Percentiles rank a stretch among this genome's conserved stretches.
Conservation (phyloP, 768 basidiomycete genomes). For the Zangia roseola region DNA sequence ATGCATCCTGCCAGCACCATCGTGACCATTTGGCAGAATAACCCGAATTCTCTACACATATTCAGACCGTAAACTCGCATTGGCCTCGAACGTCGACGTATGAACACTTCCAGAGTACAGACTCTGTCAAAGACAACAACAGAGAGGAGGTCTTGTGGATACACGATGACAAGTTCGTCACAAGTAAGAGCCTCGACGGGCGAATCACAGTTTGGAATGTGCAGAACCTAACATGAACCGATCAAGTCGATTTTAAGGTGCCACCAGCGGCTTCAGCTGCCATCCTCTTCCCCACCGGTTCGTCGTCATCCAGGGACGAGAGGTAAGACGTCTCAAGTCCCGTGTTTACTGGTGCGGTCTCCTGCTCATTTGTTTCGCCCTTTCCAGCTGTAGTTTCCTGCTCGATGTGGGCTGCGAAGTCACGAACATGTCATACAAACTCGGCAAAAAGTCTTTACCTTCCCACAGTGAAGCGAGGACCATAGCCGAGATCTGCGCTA, state of each 20-base stretch:
- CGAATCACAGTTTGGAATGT: slow-evolving; percentile 87
- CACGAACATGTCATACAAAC: too few species aligned
- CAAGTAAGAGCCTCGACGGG: slow-evolving; percentile 85
- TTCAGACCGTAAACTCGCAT: slow-evolving; percentile 51
- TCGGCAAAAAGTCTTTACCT: too few species aligned
- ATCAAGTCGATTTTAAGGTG: slow-evolving; percentile 53
- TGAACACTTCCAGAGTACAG: slow-evolving; percentile 51
- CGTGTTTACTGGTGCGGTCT: too few species aligned
- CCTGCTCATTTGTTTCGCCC: too few species aligned
- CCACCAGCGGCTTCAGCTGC: slow-evolving; percentile 50
- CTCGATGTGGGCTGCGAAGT: too few species aligned
- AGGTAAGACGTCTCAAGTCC: too few species aligned
- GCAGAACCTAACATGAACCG: slow-evolving; percentile 51
- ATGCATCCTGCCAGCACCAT: not conserved
- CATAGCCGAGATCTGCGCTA: too few species aligned
- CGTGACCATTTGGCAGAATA: slow-evolving; percentile 20
- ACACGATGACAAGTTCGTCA: slow-evolving; percentile 87
- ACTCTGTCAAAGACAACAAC: slow-evolving; percentile 75
- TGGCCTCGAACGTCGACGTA: slow-evolving; percentile 72
- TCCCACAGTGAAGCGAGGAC: too few species aligned
- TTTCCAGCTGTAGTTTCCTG: too few species aligned
- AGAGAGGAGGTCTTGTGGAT: slow-evolving; percentile 96
- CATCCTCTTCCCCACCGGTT: too few species aligned
- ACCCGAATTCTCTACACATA: slow-evolving; percentile 47
- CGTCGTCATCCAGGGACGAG: too few species aligned